Conservation (phyloP, 441 rosid species). For the Gossypium aridum region DNA sequence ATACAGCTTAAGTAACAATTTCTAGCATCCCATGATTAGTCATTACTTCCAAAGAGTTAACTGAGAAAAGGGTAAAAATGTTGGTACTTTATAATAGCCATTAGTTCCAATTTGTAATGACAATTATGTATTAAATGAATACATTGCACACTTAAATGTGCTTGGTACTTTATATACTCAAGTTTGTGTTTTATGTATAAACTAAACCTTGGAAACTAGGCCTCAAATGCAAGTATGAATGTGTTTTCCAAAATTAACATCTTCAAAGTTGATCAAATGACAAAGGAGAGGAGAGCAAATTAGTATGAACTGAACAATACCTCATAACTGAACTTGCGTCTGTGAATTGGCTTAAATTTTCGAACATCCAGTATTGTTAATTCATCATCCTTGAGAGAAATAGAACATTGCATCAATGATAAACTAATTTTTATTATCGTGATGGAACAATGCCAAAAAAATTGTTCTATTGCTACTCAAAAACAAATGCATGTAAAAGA, state of each 20-base stretch:
- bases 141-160: not conserved
- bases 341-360: slow-evolving; percentile 86
- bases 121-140: not conserved
- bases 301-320: slow-evolving; percentile 28
- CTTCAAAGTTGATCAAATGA: not conserved
- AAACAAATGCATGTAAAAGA: not conserved
- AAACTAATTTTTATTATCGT: slow-evolving; percentile 4
- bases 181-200: not conserved
- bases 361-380: slow-evolving; percentile 92
- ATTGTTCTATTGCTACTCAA: not conserved
- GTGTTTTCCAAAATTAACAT: not conserved
- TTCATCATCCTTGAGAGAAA: slow-evolving; percentile 71
- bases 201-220: not conserved
- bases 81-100: not conserved
- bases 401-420: slow-evolving; percentile 11
- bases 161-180: not conserved
- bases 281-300: not conserved
- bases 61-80: not conserved
- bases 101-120: not conserved
- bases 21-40: not conserved
- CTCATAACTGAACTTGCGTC: slow-evolving; percentile 86
- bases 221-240: not conserved
- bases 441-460: slow-evolving; percentile 6
- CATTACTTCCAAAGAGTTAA: not conserved
- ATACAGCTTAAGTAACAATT: not conserved